Conservation (phyloP, 2,329 filamentous ascomycete genomes). For the Pseudocercospora musae region DNA sequence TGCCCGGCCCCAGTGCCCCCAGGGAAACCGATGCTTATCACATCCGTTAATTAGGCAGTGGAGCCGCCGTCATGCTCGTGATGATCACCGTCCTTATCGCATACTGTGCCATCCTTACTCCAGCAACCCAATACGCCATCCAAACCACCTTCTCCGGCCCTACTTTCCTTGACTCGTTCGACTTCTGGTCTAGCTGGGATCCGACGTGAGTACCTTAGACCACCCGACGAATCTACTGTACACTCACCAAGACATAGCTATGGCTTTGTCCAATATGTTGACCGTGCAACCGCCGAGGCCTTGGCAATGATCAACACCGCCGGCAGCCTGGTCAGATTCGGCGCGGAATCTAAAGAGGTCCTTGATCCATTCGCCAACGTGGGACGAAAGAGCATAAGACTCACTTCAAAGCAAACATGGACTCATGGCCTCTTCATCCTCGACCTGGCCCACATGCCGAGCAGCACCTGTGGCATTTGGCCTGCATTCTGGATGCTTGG, state of each 20-base stretch:
- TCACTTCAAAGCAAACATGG: constrained; percentile 64
- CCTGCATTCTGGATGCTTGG: constrained; percentile 64
- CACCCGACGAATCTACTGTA: too few relatives aligned
- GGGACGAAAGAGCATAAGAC: constrained; percentile 68
- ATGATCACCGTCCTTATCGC: constrained; percentile 5
- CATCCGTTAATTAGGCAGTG: background rate
- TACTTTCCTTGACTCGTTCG: constrained; percentile 37
- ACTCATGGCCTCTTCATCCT: constrained; percentile 67
- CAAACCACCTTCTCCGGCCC: constrained; percentile 21
- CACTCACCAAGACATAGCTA: constrained; percentile 8
- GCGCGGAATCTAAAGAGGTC: constrained; percentile 24
- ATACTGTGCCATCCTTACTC: background rate
- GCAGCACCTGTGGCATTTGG: constrained; percentile 60
- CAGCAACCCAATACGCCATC: constrained; percentile 12
- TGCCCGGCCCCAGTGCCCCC: background rate
- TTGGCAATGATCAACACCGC: constrained; percentile 25
- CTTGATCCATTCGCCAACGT: constrained; percentile 35
- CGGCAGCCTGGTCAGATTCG: constrained; percentile 23
- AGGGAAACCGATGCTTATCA: background rate
- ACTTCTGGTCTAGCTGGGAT: constrained; percentile 34
- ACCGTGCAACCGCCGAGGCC: constrained; percentile 34
- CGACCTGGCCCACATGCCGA: constrained; percentile 72
- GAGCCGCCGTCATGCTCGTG: background rate
- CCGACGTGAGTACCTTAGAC: constrained; percentile 25
- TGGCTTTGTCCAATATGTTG: constrained; percentile 42